A percentile compares a stretch with the other conserved stretches of the same genome.
Conservation (phyloP, 306 rosid species). For the Carpinus fangiana region DNA sequence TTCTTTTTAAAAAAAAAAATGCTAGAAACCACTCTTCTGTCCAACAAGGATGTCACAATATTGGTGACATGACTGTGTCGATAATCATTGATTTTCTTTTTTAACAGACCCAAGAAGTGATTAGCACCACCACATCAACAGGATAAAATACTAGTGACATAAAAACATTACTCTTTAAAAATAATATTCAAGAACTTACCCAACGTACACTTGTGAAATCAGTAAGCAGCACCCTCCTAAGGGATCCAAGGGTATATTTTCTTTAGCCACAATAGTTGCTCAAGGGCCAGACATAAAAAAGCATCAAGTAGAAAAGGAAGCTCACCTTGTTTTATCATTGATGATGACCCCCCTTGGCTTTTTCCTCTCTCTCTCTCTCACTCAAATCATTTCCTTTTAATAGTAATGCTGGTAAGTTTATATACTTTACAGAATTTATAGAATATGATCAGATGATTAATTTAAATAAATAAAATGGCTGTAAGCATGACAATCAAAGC, state of each 20-base stretch:
- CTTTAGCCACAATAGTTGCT: background rate
- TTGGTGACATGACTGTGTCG: too few species aligned
- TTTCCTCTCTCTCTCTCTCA: background rate
- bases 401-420: background rate
- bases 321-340: background rate
- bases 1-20: too few species aligned
- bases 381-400: background rate
- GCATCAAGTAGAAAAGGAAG: background rate
- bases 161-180: too few species aligned
- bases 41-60: too few species aligned
- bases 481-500: background rate
- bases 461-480: background rate
- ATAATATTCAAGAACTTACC: background rate
- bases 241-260: background rate
- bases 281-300: background rate
- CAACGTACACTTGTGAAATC: background rate
- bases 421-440: background rate
- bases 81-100: too few species aligned
- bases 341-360: background rate
- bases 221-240: background rate
- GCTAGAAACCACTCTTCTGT: too few species aligned
- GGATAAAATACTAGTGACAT: too few species aligned
- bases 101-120: too few species aligned
- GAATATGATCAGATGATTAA: background rate
- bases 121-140: too few species aligned